Percentiles rank a stretch among this genome's conserved stretches.
phyloP scores from a whole-genome alignment of 2,329 filamentous ascomycete genomes.

The Knoxdaviesia proteae region DNA sequence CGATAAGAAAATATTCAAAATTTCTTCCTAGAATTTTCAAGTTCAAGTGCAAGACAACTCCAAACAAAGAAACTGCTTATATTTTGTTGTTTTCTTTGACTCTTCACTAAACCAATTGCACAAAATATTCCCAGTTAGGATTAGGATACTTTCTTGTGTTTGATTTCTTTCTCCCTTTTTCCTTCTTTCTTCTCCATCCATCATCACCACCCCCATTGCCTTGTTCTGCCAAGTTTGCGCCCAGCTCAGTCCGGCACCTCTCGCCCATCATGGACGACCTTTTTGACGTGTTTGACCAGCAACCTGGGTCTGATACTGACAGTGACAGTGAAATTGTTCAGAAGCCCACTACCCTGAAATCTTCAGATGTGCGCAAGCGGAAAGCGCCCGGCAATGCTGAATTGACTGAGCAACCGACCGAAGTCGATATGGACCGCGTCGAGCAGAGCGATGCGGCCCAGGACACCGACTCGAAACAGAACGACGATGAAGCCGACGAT shows the following conservation, averaged over 20 bases:
- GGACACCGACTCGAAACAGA: slow-evolving; percentile 19
- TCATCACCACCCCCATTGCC: not conserved
- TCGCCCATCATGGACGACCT: slow-evolving; percentile 45
- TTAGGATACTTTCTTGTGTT: not conserved
- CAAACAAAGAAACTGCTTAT: not conserved
- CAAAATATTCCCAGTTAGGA: too few relatives aligned
- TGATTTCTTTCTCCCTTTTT: not conserved
- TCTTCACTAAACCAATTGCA: too few relatives aligned
- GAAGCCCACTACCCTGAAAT: not conserved
- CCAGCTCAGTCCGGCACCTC: not conserved
- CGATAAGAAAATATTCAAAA: too few relatives aligned
- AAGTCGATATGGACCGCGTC: slow-evolving; percentile 6
- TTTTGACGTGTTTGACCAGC: slow-evolving; percentile 64
- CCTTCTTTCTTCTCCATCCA: not conserved
- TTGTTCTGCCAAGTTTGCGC: not conserved
- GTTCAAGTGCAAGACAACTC: too few relatives aligned
- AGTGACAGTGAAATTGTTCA: slow-evolving; percentile 19
- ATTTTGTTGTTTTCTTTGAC: not conserved
- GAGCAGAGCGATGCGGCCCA: slow-evolving; percentile 12
- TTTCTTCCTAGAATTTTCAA: too few relatives aligned
- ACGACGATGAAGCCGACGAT: slow-evolving; percentile 17
- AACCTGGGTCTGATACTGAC: slow-evolving; percentile 21
- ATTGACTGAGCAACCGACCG: not conserved
- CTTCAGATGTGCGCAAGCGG: not conserved
- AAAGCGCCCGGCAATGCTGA: slow-evolving; percentile 11